phyloP scores from a whole-genome alignment of 106 monocot genomes.

The Narthecium ossifragum region DNA sequence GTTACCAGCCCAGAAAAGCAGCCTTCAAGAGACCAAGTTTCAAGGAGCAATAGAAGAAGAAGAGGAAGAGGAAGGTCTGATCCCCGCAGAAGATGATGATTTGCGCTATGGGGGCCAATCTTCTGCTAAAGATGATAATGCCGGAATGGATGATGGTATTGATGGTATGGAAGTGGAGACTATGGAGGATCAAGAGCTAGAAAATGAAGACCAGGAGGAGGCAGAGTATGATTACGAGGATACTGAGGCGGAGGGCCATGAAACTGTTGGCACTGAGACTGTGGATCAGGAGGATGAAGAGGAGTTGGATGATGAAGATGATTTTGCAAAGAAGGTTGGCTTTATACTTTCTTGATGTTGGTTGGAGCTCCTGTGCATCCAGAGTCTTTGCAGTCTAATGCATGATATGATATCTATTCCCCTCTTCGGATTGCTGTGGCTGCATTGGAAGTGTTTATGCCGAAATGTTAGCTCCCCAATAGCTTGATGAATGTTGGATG shows the following conservation, averaged over 20 bases:
- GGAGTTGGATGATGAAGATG: constrained; percentile 58
- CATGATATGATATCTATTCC: no score
- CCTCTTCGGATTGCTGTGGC: neutral
- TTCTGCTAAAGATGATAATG: constrained; percentile 7
- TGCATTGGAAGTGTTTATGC: no score
- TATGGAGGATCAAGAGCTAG: constrained; percentile 31
- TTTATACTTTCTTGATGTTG: constrained; percentile 29
- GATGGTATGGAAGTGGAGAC: constrained; percentile 12
- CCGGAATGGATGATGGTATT: constrained; percentile 6
- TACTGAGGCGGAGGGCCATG: constrained; percentile 22
- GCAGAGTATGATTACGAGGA: constrained; percentile 36
- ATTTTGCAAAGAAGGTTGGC: constrained; percentile 62
- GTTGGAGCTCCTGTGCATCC: constrained; percentile 53
- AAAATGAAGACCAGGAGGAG: constrained; percentile 31
- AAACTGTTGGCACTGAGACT: constrained; percentile 28
- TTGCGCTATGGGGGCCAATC: constrained; percentile 1
- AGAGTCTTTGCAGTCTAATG: constrained; percentile 33
- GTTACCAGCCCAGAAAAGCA: neutral
- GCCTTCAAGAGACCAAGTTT: constrained; percentile 24
- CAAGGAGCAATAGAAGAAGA: no score
- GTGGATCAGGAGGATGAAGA: constrained; percentile 18
- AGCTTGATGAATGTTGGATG: no score
- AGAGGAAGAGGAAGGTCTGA: constrained; percentile 30
- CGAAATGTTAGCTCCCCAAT: no score
- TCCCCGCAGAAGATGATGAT: constrained; percentile 17